These are phyloP conservation scores for Phytophthora tubulina DNA, from an alignment of 352 stramenopile species.

Conservation along the genomic window DNA sequence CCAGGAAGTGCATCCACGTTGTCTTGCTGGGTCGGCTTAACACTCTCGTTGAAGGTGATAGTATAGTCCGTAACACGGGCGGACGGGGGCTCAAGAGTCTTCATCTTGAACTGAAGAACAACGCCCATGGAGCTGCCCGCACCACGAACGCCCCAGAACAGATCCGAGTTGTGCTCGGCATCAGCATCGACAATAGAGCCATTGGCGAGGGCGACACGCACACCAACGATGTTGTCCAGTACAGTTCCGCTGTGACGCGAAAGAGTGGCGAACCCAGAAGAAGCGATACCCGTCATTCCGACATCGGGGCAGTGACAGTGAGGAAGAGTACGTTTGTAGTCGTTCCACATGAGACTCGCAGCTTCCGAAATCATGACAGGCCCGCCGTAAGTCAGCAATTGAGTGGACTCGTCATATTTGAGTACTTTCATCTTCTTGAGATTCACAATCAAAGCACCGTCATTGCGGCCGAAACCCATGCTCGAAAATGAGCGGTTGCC, in stretches of 20 bases:
- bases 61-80: conserved; percentile 30
- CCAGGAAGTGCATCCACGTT: conserved; percentile 36
- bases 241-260: conserved; percentile 33
- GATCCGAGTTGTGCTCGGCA: conserved; percentile 29
- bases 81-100: conserved; percentile 28
- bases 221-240: conserved; percentile 36
- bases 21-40: conserved; percentile 33
- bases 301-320: conserved; percentile 39
- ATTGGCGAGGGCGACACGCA: conserved; percentile 36
- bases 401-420: conserved; percentile 21
- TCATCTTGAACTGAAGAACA: conserved; percentile 38
- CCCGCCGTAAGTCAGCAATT: not conserved
- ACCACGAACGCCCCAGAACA: conserved; percentile 13
- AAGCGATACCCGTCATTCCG: conserved; percentile 39
- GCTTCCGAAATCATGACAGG: conserved; percentile 14
- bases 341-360: conserved; percentile 33
- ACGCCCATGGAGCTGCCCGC: conserved; percentile 12
- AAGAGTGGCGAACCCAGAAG: conserved; percentile 31
- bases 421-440: conserved; percentile 35
- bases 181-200: conserved; percentile 36
- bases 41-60: conserved; percentile 28
- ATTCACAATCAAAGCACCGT: conserved; percentile 40
- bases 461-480: conserved; percentile 33
- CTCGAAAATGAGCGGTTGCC: conserved; percentile 24
- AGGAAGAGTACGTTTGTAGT: conserved; percentile 25